Evolutionary conservation across 768 basidiomycete species (phyloP).

Genomic region (Boletales sp.): DNA sequence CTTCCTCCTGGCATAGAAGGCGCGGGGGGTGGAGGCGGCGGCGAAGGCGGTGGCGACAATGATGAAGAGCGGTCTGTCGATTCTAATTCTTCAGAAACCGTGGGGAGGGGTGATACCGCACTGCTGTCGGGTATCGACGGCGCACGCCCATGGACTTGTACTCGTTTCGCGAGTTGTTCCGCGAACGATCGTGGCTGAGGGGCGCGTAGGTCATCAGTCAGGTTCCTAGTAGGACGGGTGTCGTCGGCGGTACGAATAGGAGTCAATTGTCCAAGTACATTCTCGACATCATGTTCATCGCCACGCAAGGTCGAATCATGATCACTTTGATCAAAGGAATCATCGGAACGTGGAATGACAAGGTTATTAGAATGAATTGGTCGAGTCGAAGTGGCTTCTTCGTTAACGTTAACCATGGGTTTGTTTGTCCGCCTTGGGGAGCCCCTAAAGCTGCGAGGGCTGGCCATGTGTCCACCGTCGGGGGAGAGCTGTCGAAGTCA

Average conservation of each 20-base stretch:
- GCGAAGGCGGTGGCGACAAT: conserved; percentile 23
- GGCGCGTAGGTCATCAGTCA: conserved; percentile 32
- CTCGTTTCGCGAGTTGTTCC: conserved; percentile 60
- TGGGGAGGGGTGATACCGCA: conserved; percentile 32
- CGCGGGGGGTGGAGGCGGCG: conserved; percentile 16
- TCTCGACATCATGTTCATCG: conserved; percentile 50
- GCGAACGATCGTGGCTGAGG: conserved; percentile 48
- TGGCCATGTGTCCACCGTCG: conserved; percentile 54
- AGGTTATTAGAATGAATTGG: conserved; percentile 41
- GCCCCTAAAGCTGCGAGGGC: conserved; percentile 64
- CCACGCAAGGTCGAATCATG: conserved; percentile 43
- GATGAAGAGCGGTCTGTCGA: conserved; percentile 23
- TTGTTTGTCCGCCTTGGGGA: conserved; percentile 59
- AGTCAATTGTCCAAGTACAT: conserved; percentile 53
- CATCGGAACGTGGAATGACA: conserved; percentile 42
- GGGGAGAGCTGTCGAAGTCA: conserved; percentile 52
- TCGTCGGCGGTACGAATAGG: conserved; percentile 41
- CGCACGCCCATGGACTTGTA: conserved; percentile 47
- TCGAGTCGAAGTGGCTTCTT: conserved; percentile 38
- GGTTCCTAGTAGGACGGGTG: conserved; percentile 46
- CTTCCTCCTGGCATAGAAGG: conserved; percentile 8
- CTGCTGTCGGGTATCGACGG: conserved; percentile 37
- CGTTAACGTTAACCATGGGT: conserved; percentile 25
- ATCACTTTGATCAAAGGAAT: conserved; percentile 40
- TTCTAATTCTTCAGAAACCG: conserved; percentile 40